Evolutionary conservation across 441 rosid genomes (phyloP).

Genomic region (Cnidoscolus chayamansa): DNA sequence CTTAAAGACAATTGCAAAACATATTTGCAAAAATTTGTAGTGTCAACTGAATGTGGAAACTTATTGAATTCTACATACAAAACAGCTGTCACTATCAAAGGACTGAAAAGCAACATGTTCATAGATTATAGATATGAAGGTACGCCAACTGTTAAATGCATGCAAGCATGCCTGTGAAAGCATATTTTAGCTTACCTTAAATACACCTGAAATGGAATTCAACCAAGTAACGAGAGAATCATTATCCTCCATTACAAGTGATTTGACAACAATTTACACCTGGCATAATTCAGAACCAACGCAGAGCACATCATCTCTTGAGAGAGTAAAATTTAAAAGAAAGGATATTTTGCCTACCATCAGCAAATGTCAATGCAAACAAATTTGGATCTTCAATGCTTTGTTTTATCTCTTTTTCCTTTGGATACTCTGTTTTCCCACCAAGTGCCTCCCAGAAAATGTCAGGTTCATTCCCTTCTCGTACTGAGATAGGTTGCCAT

Average conservation of each 20-base stretch:
- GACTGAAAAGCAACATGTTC: conserved; percentile 12
- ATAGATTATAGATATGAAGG: conserved; percentile 6
- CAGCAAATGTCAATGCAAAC: conserved; percentile 42
- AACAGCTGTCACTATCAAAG: conserved; percentile 3
- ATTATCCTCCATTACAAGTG: conserved; percentile 39
- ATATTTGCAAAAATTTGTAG: background rate
- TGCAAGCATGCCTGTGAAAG: conserved; percentile 2
- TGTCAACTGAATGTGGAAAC: conserved; percentile 6
- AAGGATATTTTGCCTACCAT: conserved; percentile 51
- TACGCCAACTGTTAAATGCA: conserved; percentile 14
- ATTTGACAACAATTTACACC: conserved; percentile 35
- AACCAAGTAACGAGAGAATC: conserved; percentile 37
- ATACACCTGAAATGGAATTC: conserved; percentile 47
- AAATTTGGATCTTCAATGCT: conserved; percentile 63
- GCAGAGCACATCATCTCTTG: conserved; percentile 37
- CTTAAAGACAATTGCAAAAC: background rate
- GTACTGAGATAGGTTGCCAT: conserved; percentile 67
- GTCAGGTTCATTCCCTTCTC: conserved; percentile 90
- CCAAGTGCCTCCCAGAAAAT: conserved; percentile 81
- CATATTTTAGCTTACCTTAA: conserved; percentile 46
- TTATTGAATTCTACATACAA: conserved; percentile 4
- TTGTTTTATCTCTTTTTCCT: conserved; percentile 51
- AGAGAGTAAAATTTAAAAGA: conserved; percentile 26
- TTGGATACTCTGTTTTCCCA: conserved; percentile 76
- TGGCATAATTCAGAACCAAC: conserved; percentile 43